phyloP scores from a whole-genome alignment of 768 basidiomycete genomes.

The Aureoboletus auriporus region DNA sequence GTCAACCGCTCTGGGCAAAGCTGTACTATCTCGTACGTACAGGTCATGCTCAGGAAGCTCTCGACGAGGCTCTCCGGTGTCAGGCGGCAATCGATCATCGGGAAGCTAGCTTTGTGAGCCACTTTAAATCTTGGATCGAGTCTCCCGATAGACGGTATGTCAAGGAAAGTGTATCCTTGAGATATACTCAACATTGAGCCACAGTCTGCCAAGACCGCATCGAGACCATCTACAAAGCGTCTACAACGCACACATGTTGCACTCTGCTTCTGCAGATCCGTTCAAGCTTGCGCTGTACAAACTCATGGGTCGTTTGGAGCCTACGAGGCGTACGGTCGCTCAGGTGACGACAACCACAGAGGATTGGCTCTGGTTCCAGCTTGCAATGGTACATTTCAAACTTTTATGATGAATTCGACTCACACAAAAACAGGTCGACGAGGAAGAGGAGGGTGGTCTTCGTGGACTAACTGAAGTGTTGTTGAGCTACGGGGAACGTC shows the following conservation, averaged over 20 bases:
- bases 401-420: neutral
- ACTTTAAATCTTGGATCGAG: conserved; percentile 81
- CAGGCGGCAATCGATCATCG: conserved; percentile 70
- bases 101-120: conserved; percentile 78
- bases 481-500: conserved; percentile 74
- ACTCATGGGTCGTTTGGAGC: conserved; percentile 89
- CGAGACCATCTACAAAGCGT: conserved; percentile 77
- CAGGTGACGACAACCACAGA: conserved; percentile 90
- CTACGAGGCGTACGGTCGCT: conserved; percentile 69
- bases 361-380: conserved; percentile 98
- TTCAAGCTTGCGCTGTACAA: conserved; percentile 97
- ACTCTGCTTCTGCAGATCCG: conserved; percentile 83
- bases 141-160: conserved; percentile 72
- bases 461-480: conserved; percentile 71
- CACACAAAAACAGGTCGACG: conserved; percentile 53
- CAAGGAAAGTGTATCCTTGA: neutral
- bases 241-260: conserved; percentile 87
- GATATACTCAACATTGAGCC: conserved; percentile 2
- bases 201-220: conserved; percentile 65
- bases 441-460: conserved; percentile 77
- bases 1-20: conserved; percentile 90
- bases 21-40: conserved; percentile 90
- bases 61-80: conserved; percentile 67
- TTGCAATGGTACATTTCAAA: conserved; percentile 58
- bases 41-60: conserved; percentile 77